phyloP scores from a whole-genome alignment of 192 early-diverging fungal genomes.

The Coemansia sp. region DNA sequence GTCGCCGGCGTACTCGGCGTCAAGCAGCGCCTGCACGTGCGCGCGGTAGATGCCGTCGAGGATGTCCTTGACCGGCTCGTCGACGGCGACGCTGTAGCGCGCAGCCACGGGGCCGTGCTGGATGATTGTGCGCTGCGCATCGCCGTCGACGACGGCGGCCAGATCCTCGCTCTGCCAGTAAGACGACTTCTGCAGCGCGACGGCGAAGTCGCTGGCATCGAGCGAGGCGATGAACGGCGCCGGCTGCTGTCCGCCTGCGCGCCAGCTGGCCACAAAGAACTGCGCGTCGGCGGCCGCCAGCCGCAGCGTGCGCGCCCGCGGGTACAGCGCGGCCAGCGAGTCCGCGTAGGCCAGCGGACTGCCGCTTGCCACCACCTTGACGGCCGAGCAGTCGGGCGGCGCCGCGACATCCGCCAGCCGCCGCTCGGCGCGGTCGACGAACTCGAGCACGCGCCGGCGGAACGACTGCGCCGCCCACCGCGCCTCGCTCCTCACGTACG shows the following conservation, averaged over 20 bases:
- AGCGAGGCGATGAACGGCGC: constrained; percentile 86
- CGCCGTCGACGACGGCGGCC: constrained; percentile 78
- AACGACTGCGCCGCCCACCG: constrained; percentile 81
- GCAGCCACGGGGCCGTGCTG: constrained; percentile 89
- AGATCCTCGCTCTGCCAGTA: constrained; percentile 89
- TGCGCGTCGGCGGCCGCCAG: constrained; percentile 31
- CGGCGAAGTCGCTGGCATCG: constrained; percentile 79
- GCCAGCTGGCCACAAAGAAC: constrained; percentile 36
- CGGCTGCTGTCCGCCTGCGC: constrained; percentile 78
- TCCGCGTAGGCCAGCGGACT: constrained; percentile 23
- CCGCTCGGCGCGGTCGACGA: constrained; percentile 79
- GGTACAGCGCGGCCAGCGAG: constrained; percentile 7
- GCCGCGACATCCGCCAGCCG: constrained; percentile 58
- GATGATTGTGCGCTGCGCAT: constrained; percentile 80
- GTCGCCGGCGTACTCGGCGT: constrained; percentile 67
- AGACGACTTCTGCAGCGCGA: constrained; percentile 87
- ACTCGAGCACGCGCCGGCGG: constrained; percentile 75
- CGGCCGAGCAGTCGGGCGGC: not conserved
- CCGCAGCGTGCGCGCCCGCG: constrained; percentile 6
- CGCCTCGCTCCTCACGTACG: constrained; percentile 68
- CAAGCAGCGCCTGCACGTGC: constrained; percentile 73
- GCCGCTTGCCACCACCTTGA: not conserved
- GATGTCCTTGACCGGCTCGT: constrained; percentile 89
- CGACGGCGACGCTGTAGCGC: constrained; percentile 65
- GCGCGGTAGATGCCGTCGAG: constrained; percentile 79